These are phyloP conservation scores for Termitomyces heimii DNA, from an alignment of 768 basidiomycete species.

Conservation along the genomic window DNA sequence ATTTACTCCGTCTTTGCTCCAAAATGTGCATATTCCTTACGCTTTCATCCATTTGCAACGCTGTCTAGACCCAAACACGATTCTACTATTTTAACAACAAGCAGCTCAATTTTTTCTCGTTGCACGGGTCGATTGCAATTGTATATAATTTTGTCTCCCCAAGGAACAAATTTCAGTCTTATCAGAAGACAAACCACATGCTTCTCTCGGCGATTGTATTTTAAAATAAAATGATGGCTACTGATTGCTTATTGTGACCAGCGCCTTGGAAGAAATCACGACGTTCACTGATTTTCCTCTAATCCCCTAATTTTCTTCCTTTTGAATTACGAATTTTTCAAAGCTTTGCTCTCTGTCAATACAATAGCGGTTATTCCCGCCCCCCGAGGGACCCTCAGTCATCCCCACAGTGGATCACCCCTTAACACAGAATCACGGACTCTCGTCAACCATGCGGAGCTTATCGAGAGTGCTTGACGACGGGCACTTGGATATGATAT, in stretches of 20 bases:
- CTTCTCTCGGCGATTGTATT: background rate
- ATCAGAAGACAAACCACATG: background rate
- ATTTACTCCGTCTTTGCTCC: too few relatives aligned
- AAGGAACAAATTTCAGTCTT: background rate
- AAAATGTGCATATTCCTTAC: background rate
- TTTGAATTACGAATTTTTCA: background rate
- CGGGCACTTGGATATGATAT: background rate
- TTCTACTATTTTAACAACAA: background rate
- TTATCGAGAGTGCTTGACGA: background rate
- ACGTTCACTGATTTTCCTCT: background rate
- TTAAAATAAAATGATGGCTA: too few relatives aligned
- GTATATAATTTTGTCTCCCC: background rate
- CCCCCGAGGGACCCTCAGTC: background rate
- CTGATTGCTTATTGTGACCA: background rate
- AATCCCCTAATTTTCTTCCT: too few relatives aligned
- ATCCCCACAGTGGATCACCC: background rate
- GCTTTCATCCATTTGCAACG: background rate
- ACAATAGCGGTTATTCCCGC: background rate
- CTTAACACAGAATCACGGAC: background rate
- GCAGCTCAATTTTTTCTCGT: background rate
- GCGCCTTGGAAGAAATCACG: too few relatives aligned
- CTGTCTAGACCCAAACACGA: background rate
- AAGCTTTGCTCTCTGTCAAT: background rate
- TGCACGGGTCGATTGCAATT: background rate
- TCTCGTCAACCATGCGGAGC: background rate